Evolutionary conservation across 2,329 filamentous ascomycete species (phyloP).

Genomic region (Beauveria rudraprayagi): DNA sequence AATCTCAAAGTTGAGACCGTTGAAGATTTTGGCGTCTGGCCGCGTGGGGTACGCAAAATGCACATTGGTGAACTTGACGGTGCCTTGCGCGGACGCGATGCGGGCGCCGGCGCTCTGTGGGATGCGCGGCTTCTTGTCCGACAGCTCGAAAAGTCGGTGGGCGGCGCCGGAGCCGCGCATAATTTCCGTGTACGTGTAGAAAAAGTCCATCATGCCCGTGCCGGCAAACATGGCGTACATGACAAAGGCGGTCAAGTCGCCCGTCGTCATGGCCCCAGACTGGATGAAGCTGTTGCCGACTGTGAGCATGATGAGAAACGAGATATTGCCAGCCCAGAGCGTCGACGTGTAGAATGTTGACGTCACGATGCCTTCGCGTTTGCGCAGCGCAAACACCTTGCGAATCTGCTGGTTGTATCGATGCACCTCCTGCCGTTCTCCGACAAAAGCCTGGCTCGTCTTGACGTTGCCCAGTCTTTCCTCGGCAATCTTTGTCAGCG

Average conservation of each 20-base stretch:
- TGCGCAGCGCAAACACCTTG: conserved; percentile 84
- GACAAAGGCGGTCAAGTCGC: conserved; percentile 90
- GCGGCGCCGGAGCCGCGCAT: conserved; percentile 98
- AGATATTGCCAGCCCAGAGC: conserved; percentile 92
- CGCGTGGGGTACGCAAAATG: conserved; percentile 88
- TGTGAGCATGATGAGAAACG: conserved; percentile 81
- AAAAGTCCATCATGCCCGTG: conserved; percentile 86
- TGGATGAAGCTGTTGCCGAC: conserved; percentile 87
- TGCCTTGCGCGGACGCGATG: conserved; percentile 76
- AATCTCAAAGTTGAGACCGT: conserved; percentile 81
- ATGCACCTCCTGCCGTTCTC: conserved; percentile 79
- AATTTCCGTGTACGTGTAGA: conserved; percentile 92
- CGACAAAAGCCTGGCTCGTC: conserved; percentile 92
- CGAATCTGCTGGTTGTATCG: conserved; percentile 90
- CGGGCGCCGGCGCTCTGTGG: conserved; percentile 71
- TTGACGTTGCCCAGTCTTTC: conserved; percentile 95
- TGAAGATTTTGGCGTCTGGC: conserved; percentile 86
- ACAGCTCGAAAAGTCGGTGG: conserved; percentile 87
- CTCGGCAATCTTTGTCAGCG: conserved; percentile 93
- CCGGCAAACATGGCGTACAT: conserved; percentile 91
- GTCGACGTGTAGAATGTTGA: conserved; percentile 84
- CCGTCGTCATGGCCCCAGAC: conserved; percentile 75
- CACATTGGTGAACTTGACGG: conserved; percentile 80
- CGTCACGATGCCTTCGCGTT: conserved; percentile 76
- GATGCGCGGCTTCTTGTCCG: conserved; percentile 81